Evolutionary conservation across 441 rosid species (phyloP), one percentile per base, ranked within the genome.

Genomic region (Mallotus repandus): DNA sequence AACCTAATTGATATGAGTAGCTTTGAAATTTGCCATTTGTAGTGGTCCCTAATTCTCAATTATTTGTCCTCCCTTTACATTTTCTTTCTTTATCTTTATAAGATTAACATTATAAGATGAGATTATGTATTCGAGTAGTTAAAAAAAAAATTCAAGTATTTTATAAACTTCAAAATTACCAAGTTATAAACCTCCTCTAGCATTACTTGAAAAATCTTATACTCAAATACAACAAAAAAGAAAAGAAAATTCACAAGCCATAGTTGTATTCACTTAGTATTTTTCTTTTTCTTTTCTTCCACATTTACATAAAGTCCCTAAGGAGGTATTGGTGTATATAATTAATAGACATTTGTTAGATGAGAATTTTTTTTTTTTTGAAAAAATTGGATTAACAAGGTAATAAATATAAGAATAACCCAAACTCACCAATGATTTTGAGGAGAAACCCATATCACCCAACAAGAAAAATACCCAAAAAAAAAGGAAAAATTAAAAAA

Each of bases 251-350:
- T 61, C 77, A 78, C 78, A 83, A 80, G 46, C 77, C 80, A 68
- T 64, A 71, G 63, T 81, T 29, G 76, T 79, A 71, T 77, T 81
- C 75, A 80, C 78, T 50, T 78, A 77, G 25, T 14, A 64, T 55
- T 65, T 60, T 38, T 32, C 74, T 77, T 69, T 60, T 57, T 66
- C 7, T 29, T 6, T 38, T 38, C 7, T 73, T 59, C 68, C 77
- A 69, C 73, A 81, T 82, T 81, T 87, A 87, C 89, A 85, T 55
- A 54, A 74, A 62, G 67, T 69, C 71, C 77, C 80, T 71, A 75
- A 70, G 74, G 64, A 45, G 74, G 49, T 65, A 56, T 4, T 43
- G 65, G 79, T 71, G 78, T 75, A 76, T 78, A 60, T 64, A 71
- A 76, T 63, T 71, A 78, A 78, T 71, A 77, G 76, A 60, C 82